Evolutionary conservation across 768 basidiomycete species (phyloP), one percentile per base, ranked within the genome.

Genomic region (Boletus pseudopeckii): DNA sequence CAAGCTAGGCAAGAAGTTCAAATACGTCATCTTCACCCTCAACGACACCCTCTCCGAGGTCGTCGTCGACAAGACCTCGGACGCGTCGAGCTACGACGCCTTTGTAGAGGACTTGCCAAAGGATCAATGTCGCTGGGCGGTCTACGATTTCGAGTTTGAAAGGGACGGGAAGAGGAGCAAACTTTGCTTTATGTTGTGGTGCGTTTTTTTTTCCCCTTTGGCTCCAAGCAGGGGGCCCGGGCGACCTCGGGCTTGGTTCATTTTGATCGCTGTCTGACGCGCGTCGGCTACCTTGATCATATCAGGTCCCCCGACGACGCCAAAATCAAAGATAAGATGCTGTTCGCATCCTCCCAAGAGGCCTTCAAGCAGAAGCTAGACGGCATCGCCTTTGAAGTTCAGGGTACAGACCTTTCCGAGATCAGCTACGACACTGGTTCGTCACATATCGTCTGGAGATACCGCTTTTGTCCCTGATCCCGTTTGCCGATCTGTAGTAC

Each of bases 271-370:
- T 13, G 17, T 42, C 13, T 60, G 14, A 57, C 37, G 40, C 28
- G 17, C 6, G 22, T 22, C 22, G 28, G 18, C 17, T 11, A 43
- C 26, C 10, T 42, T n/a, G n/a, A n/a, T n/a, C 5, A 26, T 14
- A 22, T 24, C 64, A 98, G 96, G 96, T 80, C 85, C 18, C 95
- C 96, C 58, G 92, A 95, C 64, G 73, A 70, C 40, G 85, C 92
- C 39, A 89, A 82, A 74, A 80, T 95, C 72, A 93, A 89, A 75
- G 78, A 83, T 67, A 98, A 95, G 85, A 98, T 98, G 94, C 63
- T 97, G 62, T 88, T 82, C 73, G 88, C 96, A 3, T 86, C 92
- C 17, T 98, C 95, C 49, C 86, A 83, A 67, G 89, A 92, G 26
- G 86, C 86, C 5, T 73, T 99, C 59, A 81, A 82, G 64, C 82